Evolutionary conservation across 1,284 basidiomycete species (phyloP), one percentile per base, ranked within the genome.

Genomic region (Psilocybe mexicana): DNA sequence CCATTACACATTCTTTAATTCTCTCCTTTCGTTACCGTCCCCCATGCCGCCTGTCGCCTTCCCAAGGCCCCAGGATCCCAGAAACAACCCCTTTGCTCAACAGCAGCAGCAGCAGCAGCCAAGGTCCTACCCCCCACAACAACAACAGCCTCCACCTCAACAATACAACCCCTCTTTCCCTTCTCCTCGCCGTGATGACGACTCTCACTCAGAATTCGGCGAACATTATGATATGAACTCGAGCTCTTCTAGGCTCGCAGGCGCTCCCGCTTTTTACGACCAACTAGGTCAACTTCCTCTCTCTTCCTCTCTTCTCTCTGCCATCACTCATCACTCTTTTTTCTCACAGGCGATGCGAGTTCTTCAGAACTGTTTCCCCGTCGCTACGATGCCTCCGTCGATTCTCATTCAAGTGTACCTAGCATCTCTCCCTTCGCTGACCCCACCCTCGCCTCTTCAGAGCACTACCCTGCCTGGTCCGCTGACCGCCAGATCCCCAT

Each of bases 391-490:
- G 75, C 81, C 14, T 86, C 84, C 48, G 74, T 83, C 58, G 76
- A 78, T 65, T 86, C 84, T 7, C 83, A 85, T 69, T 76, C 79
- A 52, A 85, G 82, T 73, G 76, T 80, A 63, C 76, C 76, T 62
- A 82, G 76, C 67, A 78, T 80, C 45, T 84, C 83, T 28, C 84
- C 82, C 60, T 84, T 82, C 70, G 77, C 76, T 67, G 84, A 87
- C 73, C 79, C 85, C 24, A 83, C 82, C 54, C 66, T 79, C 61
- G 76, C 76, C 71, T 67, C 82, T 26, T 73, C 80, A 42, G 90
- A 95, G 65, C 92, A 72, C 61, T 96, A 94, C 72, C 96, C 97
- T 49, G 95, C 96, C 42, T 99, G 97, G 96, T 87, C 92, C 36
- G 83, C 90, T 43, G 93, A 97, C 66, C 89, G 92, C 65, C 91